A percentile compares a stretch with the other conserved stretches of the same genome.
Conservation (phyloP, 2,329 filamentous ascomycete genomes). For the Akanthomyces uredinophilus region DNA sequence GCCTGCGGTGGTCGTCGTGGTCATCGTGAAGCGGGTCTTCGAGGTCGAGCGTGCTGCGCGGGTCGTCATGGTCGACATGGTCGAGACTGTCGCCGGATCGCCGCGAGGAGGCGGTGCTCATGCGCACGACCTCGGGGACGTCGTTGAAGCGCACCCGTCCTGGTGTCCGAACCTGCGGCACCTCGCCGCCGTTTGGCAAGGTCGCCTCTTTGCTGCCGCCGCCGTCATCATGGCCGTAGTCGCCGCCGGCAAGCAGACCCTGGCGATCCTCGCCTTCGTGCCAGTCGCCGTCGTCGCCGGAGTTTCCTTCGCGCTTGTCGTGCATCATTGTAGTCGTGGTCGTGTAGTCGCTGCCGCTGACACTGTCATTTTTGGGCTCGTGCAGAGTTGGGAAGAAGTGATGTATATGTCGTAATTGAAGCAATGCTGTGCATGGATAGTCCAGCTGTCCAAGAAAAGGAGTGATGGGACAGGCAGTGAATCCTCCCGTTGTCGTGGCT, state of each 20-base stretch:
- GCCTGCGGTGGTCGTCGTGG: constrained; percentile 50
- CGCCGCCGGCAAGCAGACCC: constrained; percentile 20
- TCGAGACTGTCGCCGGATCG: neutral
- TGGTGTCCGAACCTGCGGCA: constrained; percentile 37
- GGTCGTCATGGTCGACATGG: neutral
- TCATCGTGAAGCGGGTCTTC: constrained; percentile 21
- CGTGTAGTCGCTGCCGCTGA: constrained; percentile 14
- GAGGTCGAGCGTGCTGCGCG: constrained; percentile 32
- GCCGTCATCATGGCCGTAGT: constrained; percentile 17
- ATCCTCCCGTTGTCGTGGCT: neutral
- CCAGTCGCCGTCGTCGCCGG: neutral
- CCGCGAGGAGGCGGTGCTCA: constrained; percentile 20
- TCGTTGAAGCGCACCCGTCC: constrained; percentile 73
- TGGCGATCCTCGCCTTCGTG: constrained; percentile 21
- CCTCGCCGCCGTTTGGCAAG: neutral
- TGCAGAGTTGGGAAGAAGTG: neutral
- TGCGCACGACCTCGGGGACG: constrained; percentile 38
- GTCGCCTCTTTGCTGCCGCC: neutral
- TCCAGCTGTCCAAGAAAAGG: neutral
- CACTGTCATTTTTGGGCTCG: constrained; percentile 14
- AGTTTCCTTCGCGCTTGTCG: constrained; percentile 11
- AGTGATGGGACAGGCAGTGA: neutral
- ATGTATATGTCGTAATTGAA: neutral
- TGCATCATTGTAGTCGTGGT: constrained; percentile 15
- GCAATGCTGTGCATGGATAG: neutral